These are phyloP conservation scores for Teratosphaeria destructans DNA, from an alignment of 2,329 filamentous ascomycete genomes.

Conservation along the genomic window DNA sequence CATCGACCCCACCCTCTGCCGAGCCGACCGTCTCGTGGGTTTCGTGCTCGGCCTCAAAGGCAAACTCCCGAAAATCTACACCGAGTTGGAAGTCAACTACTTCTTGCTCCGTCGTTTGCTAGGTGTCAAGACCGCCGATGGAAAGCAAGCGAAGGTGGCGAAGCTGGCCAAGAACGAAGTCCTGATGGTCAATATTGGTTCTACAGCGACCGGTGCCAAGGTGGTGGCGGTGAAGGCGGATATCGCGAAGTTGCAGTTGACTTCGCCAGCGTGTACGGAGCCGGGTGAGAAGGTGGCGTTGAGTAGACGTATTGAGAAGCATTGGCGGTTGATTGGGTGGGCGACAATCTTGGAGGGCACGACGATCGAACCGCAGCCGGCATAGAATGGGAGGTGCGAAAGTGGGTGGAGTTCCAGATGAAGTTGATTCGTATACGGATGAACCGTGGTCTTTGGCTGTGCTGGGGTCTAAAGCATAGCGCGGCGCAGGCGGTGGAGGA, in stretches of 20 bases:
- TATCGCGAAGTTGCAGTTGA: conserved; percentile 88
- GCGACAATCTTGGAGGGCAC: conserved; percentile 24
- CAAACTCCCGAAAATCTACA: conserved; percentile 90
- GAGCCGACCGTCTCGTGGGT: conserved; percentile 96
- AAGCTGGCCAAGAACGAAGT: conserved; percentile 98
- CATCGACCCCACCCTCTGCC: conserved; percentile 94
- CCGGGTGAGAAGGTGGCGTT: conserved; percentile 97
- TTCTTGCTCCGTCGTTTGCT: conserved; percentile 89
- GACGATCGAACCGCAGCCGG: conserved; percentile 19
- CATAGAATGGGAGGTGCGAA: neutral
- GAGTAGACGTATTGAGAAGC: conserved; percentile 94
- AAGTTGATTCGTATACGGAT: neutral
- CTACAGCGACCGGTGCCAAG: conserved; percentile 94
- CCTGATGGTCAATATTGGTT: conserved; percentile 99
- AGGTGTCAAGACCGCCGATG: conserved; percentile 94
- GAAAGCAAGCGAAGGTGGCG: conserved; percentile 98
- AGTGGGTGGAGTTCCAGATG: neutral
- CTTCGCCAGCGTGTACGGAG: conserved; percentile 78
- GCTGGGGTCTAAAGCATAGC: neutral
- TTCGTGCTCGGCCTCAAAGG: conserved; percentile 95
- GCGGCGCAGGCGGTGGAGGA: neutral
- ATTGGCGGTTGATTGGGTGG: conserved; percentile 91
- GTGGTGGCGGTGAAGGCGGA: conserved; percentile 95
- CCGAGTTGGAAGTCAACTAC: conserved; percentile 98
- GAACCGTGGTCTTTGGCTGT: neutral